phyloP scores from a whole-genome alignment of 2,329 filamentous ascomycete genomes.

The Trichoderma asperellum region DNA sequence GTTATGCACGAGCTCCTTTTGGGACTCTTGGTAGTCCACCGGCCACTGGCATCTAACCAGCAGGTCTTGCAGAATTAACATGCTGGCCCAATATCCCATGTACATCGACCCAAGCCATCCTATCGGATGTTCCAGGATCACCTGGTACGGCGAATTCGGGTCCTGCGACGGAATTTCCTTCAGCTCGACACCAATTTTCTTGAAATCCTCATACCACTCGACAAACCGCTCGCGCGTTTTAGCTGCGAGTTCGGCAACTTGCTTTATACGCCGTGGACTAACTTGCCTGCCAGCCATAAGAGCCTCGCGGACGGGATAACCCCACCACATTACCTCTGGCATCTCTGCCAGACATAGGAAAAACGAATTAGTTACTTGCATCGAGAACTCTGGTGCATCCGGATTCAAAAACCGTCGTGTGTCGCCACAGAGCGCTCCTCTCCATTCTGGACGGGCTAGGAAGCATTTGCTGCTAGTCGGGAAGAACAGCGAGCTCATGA shows the following conservation, averaged over 20 bases:
- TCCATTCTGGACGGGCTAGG: conserved; percentile 44
- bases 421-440: conserved; percentile 38
- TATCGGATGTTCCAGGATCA: conserved; percentile 40
- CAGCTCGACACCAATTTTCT: conserved; percentile 34
- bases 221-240: conserved; percentile 39
- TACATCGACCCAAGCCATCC: conserved; percentile 44
- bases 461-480: conserved; percentile 43
- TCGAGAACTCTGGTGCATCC: conserved; percentile 33
- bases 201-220: conserved; percentile 41
- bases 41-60: conserved; percentile 41
- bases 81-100: conserved; percentile 45
- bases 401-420: conserved; percentile 36
- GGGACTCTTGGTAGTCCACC: conserved; percentile 36
- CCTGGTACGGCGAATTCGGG: conserved; percentile 41
- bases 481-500: conserved; percentile 46
- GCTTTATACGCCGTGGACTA: conserved; percentile 37
- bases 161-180: conserved; percentile 39
- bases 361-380: conserved; percentile 41
- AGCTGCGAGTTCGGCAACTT: conserved; percentile 38
- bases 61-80: conserved; percentile 47
- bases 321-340: conserved; percentile 40
- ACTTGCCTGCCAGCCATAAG: conserved; percentile 36
- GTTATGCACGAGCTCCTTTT: conserved; percentile 37
- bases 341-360: conserved; percentile 43
- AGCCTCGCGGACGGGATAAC: conserved; percentile 33